phyloP scores from a whole-genome alignment of 2,329 filamentous ascomycete species.

The Pseudogymnoascus sp. region DNA sequence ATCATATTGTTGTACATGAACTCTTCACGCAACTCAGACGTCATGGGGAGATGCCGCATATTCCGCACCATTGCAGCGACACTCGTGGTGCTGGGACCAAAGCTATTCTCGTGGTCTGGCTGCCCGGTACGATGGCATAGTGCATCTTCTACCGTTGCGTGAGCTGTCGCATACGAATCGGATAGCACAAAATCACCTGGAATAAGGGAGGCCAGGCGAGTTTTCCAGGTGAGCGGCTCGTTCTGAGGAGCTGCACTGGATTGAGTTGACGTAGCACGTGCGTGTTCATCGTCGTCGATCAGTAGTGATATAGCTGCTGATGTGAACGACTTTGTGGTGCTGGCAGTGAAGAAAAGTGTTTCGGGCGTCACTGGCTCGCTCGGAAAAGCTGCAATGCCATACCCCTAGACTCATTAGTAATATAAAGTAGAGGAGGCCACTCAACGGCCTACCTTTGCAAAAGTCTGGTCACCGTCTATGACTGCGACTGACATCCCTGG shows the following conservation, averaged over 20 bases:
- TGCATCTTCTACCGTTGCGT: conserved; percentile 46
- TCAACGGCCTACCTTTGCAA: conserved; percentile 29
- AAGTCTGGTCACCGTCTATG: conserved; percentile 36
- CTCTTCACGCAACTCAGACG: conserved; percentile 35
- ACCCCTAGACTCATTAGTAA: conserved; percentile 26
- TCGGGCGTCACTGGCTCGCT: conserved; percentile 33
- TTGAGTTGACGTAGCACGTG: conserved; percentile 26
- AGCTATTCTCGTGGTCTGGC: conserved; percentile 33
- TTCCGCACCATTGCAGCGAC: conserved; percentile 33
- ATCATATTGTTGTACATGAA: conserved; percentile 45
- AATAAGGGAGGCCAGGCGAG: conserved; percentile 39
- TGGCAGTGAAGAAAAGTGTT: conserved; percentile 47
- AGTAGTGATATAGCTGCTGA: conserved; percentile 43
- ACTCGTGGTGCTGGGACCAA: conserved; percentile 27
- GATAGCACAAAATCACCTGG: conserved; percentile 44
- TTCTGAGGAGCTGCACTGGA: not conserved
- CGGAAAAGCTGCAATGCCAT: conserved; percentile 31
- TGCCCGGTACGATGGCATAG: conserved; percentile 45
- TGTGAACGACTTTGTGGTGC: conserved; percentile 48
- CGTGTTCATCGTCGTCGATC: conserved; percentile 35
- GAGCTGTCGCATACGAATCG: conserved; percentile 37
- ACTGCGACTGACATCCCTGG: conserved; percentile 42
- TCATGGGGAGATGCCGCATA: conserved; percentile 38
- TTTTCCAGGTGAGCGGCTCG: conserved; percentile 31
- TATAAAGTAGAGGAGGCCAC: not conserved